A percentile compares a stretch with the other conserved stretches of the same genome.
phyloP scores from a whole-genome alignment of 805 yeast species.

The Schwanniomyces occidentalis region DNA sequence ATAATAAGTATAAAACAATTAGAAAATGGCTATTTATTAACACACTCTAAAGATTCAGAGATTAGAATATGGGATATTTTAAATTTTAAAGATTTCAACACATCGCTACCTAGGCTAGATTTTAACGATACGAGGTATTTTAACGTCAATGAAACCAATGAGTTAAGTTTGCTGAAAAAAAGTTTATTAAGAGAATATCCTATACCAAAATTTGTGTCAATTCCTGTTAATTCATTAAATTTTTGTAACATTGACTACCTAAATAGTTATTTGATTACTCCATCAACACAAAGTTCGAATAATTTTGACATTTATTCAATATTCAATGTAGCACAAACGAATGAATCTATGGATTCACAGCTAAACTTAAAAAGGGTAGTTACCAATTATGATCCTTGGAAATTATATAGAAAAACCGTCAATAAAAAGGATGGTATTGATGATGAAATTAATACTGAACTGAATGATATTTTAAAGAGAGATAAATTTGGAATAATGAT shows the following conservation, averaged over 20 bases:
- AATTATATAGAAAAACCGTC: constrained; percentile 11
- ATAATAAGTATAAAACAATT: constrained; percentile 46
- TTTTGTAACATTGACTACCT: constrained; percentile 61
- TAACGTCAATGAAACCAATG: constrained; percentile 1
- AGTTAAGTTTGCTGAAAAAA: constrained; percentile 22
- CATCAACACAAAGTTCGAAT: constrained; percentile 65
- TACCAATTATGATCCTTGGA: constrained; percentile 30
- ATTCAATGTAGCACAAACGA: constrained; percentile 9
- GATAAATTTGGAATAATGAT: constrained; percentile 64
- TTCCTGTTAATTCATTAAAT: constrained; percentile 74
- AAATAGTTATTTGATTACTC: constrained; percentile 46
- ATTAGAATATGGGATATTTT: constrained; percentile 46
- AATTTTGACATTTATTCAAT: constrained; percentile 61
- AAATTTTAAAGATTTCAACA: constrained; percentile 1
- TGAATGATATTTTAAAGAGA: constrained; percentile 19
- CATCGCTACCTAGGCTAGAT: constrained; percentile 1
- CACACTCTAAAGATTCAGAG: constrained; percentile 69
- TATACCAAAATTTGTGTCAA: constrained; percentile 36
- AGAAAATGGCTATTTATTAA: constrained; percentile 35
- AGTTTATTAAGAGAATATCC: constrained; percentile 11
- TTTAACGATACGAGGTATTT: constrained; percentile 15
- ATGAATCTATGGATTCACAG: constrained; percentile 5
- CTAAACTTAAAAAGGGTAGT: constrained; percentile 30
- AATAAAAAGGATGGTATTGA: constrained; percentile 10
- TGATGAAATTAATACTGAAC: constrained; percentile 4